These are phyloP conservation scores for Penicillium roqueforti DNA, from an alignment of 495 filamentous ascomycete genomes.

Conservation along the genomic window DNA sequence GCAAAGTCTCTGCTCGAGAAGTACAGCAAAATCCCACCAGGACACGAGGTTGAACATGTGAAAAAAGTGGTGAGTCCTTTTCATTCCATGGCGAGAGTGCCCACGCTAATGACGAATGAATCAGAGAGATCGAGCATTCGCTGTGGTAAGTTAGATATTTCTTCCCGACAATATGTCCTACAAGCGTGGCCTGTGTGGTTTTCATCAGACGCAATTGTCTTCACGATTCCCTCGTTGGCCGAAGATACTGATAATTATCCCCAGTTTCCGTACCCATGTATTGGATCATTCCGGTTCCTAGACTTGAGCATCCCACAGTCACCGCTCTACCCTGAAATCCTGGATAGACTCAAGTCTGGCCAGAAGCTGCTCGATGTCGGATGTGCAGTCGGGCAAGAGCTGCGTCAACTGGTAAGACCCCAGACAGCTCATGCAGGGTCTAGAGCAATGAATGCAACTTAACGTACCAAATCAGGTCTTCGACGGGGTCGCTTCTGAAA, in stretches of 20 bases:
- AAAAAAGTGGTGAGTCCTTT: slow-evolving; percentile 37
- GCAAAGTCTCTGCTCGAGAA: slow-evolving; percentile 38
- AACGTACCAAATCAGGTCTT: slow-evolving; percentile 12
- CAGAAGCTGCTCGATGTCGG: slow-evolving; percentile 41
- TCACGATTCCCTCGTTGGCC: neutral
- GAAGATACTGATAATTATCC: neutral
- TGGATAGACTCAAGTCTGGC: slow-evolving; percentile 37
- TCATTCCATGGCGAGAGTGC: neutral
- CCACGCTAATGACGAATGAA: neutral
- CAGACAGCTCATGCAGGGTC: neutral
- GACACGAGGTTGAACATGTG: slow-evolving; percentile 45
- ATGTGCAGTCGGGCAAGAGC: slow-evolving; percentile 38
- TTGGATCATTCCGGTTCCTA: slow-evolving; percentile 51
- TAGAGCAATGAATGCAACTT: neutral
- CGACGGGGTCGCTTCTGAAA: slow-evolving; percentile 27
- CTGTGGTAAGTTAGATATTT: slow-evolving; percentile 17
- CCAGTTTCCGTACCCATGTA: slow-evolving; percentile 48
- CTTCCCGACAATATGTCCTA: neutral
- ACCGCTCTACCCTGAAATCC: slow-evolving; percentile 34
- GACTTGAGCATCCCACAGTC: slow-evolving; percentile 34
- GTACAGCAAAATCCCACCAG: slow-evolving; percentile 44
- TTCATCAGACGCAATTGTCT: neutral
- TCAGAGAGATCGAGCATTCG: slow-evolving; percentile 20
- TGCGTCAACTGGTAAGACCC: slow-evolving; percentile 30
- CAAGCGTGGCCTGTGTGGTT: neutral